Evolutionary conservation across 306 rosid species (phyloP).

Genomic region (Castanopsis chinensis): DNA sequence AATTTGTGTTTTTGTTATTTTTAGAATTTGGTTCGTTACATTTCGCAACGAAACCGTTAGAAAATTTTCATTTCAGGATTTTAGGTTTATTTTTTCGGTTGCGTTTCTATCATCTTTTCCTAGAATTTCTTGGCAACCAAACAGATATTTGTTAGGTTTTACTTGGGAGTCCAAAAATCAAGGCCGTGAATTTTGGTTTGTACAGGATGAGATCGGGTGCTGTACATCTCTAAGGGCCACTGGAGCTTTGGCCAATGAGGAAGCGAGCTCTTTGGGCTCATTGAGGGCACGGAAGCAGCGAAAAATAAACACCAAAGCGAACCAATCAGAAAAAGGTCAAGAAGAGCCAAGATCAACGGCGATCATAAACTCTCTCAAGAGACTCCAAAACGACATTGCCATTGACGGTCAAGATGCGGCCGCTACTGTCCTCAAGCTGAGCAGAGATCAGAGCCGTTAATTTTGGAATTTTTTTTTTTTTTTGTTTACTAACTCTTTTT

Average conservation of each 20-base stretch:
- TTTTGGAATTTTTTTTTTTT: not conserved
- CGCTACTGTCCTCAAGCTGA: constrained; percentile 29
- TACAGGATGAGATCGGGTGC: constrained; percentile 34
- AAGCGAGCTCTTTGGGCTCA: constrained; percentile 23
- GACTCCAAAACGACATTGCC: constrained; percentile 19
- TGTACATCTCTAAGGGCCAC: not conserved
- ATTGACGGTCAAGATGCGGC: constrained; percentile 17
- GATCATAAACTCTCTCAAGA: constrained; percentile 30
- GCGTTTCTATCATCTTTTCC: not conserved
- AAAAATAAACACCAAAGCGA: constrained; percentile 4
- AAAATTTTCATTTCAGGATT: too few relatives aligned
- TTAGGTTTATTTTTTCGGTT: not conserved
- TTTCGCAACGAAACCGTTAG: too few relatives aligned
- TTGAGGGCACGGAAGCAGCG: constrained; percentile 29
- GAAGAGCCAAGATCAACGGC: constrained; percentile 26
- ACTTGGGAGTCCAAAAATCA: not conserved
- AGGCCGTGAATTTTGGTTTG: not conserved
- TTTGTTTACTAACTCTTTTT: not conserved
- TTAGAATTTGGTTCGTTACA: too few relatives aligned
- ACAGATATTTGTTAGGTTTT: not conserved
- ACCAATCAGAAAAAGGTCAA: not conserved
- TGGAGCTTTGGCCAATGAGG: constrained; percentile 15
- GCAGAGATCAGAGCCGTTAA: constrained; percentile 35
- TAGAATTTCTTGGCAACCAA: constrained; percentile 11
- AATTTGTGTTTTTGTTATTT: not conserved